phyloP scores from a whole-genome alignment of 805 yeast species.

The Yarrowia deformans region DNA sequence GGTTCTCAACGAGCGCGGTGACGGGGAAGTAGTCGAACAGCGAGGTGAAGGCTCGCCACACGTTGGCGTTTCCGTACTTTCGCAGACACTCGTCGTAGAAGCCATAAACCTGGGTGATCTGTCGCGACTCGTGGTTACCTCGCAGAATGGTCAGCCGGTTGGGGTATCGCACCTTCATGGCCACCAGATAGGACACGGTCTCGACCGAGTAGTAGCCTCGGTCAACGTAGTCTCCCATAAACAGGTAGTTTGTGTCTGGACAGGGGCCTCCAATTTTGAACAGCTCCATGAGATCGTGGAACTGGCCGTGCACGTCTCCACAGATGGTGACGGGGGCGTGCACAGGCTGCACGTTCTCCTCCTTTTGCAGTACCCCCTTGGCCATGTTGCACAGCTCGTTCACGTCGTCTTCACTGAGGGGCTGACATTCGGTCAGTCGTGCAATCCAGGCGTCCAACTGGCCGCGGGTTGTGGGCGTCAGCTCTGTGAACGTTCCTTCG shows the following conservation, averaged over 20 bases:
- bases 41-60: conserved; percentile 94
- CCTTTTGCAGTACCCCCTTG: conserved; percentile 85
- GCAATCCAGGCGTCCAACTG: conserved; percentile 93
- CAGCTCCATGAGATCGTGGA: conserved; percentile 93
- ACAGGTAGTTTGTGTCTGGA: conserved; percentile 89
- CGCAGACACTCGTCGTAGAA: conserved; percentile 96
- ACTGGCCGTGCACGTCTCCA: conserved; percentile 97
- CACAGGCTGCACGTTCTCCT: conserved; percentile 94
- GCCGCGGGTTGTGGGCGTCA: conserved; percentile 58
- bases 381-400: conserved; percentile 87
- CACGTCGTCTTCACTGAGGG: conserved; percentile 82
- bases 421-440: conserved; percentile 79
- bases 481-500: conserved; percentile 61
- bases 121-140: conserved; percentile 96
- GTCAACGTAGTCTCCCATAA: conserved; percentile 92
- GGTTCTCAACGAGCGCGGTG: conserved; percentile 92
- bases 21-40: conserved; percentile 94
- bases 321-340: conserved; percentile 95
- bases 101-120: conserved; percentile 95
- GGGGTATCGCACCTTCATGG: conserved; percentile 94
- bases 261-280: conserved; percentile 96
- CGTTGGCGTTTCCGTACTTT: conserved; percentile 91
- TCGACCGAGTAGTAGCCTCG: conserved; percentile 90
- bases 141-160: conserved; percentile 90
- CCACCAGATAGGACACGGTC: conserved; percentile 87